phyloP scores from a whole-genome alignment of 2,329 filamentous ascomycete species.

The Ascosphaera acerosa region DNA sequence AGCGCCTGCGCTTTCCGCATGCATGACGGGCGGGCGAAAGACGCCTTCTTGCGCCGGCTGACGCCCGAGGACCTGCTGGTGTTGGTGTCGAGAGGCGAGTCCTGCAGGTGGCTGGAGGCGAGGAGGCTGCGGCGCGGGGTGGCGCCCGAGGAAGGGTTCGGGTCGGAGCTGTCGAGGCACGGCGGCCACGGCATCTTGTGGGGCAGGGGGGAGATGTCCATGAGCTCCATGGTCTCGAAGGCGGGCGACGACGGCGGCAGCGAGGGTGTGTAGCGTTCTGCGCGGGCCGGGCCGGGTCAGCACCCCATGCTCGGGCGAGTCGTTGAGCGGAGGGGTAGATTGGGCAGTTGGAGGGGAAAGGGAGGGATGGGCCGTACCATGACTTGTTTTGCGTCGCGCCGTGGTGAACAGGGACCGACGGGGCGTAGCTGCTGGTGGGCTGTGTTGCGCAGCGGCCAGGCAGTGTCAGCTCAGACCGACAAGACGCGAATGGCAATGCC shows the following conservation, averaged over 20 bases:
- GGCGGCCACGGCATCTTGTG: conserved; percentile 51
- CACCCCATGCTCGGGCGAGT: too few relatives aligned
- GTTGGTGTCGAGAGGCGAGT: conserved; percentile 18
- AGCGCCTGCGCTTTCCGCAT: too few relatives aligned
- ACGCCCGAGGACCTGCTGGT: too few relatives aligned
- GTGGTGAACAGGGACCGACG: conserved; percentile 63
- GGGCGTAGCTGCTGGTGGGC: conserved; percentile 60
- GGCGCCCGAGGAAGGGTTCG: conserved; percentile 54
- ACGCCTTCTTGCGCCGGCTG: too few relatives aligned
- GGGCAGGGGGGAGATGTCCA: conserved; percentile 85
- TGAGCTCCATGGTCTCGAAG: conserved; percentile 38
- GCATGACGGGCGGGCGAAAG: too few relatives aligned
- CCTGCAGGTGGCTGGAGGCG: conserved; percentile 16
- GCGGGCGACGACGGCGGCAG: conserved; percentile 63
- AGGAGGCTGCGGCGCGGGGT: too few relatives aligned
- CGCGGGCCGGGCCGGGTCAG: too few relatives aligned
- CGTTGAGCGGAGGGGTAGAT: too few relatives aligned
- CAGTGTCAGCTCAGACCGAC: too few relatives aligned
- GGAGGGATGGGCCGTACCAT: conserved; percentile 26
- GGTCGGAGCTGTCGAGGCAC: conserved; percentile 30
- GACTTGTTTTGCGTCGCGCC: conserved; percentile 29
- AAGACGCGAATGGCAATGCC: too few relatives aligned
- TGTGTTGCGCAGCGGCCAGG: too few relatives aligned
- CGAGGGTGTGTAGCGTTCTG: conserved; percentile 58
- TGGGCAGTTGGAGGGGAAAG: too few relatives aligned